Evolutionary conservation across 768 basidiomycete genomes (phyloP), one percentile per base, ranked within the genome.

Genomic region (Amanita jacksonii): DNA sequence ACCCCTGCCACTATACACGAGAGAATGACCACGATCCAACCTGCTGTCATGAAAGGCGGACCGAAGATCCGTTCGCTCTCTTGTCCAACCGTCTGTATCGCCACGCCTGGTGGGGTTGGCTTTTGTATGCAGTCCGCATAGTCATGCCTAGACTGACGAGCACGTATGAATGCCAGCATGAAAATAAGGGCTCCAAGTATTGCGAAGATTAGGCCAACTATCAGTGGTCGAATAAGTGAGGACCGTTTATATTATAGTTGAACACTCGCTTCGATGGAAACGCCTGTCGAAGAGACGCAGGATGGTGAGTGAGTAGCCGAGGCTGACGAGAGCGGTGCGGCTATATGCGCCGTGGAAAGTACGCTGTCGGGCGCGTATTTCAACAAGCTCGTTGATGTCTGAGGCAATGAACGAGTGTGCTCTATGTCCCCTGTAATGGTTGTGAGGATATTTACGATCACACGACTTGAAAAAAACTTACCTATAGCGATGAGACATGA

Each of bases 291-390:
- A 92, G n/a, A 91, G 70, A 36, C 85, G 77, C 8, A 91, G 65
- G 42, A 90, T 74, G 0, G 85, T 72, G 43, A 89, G 59, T 1
- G 83, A 72, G 54, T 84, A 87, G 0, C 85, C 81, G 2, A 92
- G 68, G 45, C 77, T 76, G 10, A 77, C 77, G 7, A 91, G 66
- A 0, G 86, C 86, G 0, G 79, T 83, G 20, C 87, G 77, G 30
- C 70, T 72, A 60, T 90, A 90, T 10, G 87, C 85, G 12, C 85
- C 87, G 41, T 89, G 75, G 55, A 88, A 89, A 0, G 88, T 91
- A 32, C 88, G 71, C 51, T 85, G 79, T 22, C 86, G 71, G 1
- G 88, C 88, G 10, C 88, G 73, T 13, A 91, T 61, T 56, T 91
- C 87, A 18, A 77, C 77, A 41, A 81, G 72, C 55, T 81, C 78